Percentiles rank a stretch among this genome's conserved stretches.
These are phyloP conservation scores for Fusarium sp. DNA, from an alignment of 2,329 filamentous ascomycete species.

Conservation along the genomic window DNA sequence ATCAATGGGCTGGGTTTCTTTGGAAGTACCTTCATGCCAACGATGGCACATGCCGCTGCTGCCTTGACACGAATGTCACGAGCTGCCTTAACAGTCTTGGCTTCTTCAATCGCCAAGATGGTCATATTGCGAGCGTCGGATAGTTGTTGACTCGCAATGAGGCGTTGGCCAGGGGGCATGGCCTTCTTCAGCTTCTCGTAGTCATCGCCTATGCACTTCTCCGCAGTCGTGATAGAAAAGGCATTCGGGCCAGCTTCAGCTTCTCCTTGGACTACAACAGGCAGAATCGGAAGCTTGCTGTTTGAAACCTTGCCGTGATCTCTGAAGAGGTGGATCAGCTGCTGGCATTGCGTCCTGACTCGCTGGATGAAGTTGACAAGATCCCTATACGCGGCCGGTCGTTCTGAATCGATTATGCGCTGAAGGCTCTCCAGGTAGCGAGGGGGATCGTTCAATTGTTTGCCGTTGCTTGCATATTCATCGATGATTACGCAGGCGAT, in stretches of 20 bases:
- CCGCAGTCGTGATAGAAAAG: constrained; percentile 88
- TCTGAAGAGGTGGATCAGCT: constrained; percentile 89
- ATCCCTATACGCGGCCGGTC: constrained; percentile 87
- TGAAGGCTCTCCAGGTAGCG: constrained; percentile 76
- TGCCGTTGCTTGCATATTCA: constrained; percentile 80
- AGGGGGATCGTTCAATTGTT: constrained; percentile 56
- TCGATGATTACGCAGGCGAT: constrained; percentile 87
- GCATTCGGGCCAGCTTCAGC: constrained; percentile 90
- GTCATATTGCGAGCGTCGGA: constrained; percentile 81
- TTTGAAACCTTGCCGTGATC: constrained; percentile 87
- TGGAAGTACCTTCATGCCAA: constrained; percentile 87
- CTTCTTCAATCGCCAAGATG: constrained; percentile 80
- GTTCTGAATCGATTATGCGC: constrained; percentile 82
- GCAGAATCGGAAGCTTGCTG: constrained; percentile 81
- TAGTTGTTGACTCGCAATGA: constrained; percentile 84
- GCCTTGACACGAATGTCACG: constrained; percentile 90
- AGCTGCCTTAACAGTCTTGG: constrained; percentile 80
- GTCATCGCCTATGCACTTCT: constrained; percentile 87
- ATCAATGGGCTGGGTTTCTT: constrained; percentile 95
- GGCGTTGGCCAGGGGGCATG: constrained; percentile 88
- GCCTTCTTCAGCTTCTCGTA: constrained; percentile 89
- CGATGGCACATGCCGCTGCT: constrained; percentile 86
- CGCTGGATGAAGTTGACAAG: constrained; percentile 91
- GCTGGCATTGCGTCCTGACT: constrained; percentile 90
- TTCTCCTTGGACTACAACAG: constrained; percentile 94